Percentiles rank a stretch among this genome's conserved stretches.
Evolutionary conservation across 139 green algal species (phyloP).

Genomic region (Chlamydomonas asymmetrica): DNA sequence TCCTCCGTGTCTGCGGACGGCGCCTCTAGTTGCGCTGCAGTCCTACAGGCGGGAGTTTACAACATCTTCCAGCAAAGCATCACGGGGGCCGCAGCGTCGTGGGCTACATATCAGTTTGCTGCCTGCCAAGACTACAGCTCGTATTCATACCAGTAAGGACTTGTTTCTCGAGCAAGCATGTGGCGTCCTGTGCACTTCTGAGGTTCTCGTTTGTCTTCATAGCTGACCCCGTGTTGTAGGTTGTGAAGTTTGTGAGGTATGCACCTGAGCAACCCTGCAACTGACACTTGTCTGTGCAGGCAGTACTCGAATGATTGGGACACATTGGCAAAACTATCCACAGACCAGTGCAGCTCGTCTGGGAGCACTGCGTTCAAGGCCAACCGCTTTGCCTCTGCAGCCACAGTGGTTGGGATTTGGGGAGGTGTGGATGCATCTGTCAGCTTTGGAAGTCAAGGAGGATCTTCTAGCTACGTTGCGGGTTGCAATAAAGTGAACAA

Average conservation of each 20-base stretch:
- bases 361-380: not conserved
- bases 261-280: no score
- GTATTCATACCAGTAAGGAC: not conserved
- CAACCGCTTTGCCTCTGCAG: not conserved
- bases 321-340: not conserved
- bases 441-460: not conserved
- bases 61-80: no score
- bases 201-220: not conserved
- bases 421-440: not conserved
- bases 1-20: no score
- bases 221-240: not conserved
- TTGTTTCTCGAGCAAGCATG: not conserved
- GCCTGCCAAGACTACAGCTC: not conserved
- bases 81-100: no score
- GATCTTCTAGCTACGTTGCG: not conserved
- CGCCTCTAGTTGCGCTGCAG: no score
- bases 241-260: not conserved
- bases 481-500: not conserved
- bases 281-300: not conserved
- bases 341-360: not conserved
- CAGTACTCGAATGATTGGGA: not conserved
- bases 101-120: no score
- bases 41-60: no score
- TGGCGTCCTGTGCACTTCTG: not conserved
- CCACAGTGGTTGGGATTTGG: not conserved